Evolutionary conservation across 108 stramenopile genomes (phyloP).

Genomic region (Mediolabrus comicus): DNA sequence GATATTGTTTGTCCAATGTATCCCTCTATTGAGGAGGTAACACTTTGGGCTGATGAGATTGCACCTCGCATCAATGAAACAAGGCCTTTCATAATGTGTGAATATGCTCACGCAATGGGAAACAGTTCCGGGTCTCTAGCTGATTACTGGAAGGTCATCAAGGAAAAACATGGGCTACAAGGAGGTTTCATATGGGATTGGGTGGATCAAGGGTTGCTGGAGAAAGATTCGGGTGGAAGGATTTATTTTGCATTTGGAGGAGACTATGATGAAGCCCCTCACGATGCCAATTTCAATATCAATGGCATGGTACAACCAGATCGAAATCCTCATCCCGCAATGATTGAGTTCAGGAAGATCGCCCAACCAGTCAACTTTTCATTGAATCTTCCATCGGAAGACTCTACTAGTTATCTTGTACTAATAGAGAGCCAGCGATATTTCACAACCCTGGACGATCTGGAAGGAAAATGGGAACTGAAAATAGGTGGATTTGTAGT

Average conservation of each 20-base stretch:
- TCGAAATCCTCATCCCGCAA: constrained; percentile 86
- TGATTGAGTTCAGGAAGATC: constrained; percentile 84
- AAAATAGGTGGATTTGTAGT: constrained; percentile 22
- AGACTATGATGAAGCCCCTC: constrained; percentile 82
- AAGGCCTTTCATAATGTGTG: constrained; percentile 92
- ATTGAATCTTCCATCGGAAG: background rate
- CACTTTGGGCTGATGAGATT: constrained; percentile 49
- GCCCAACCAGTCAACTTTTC: constrained; percentile 74
- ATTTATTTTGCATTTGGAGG: constrained; percentile 88
- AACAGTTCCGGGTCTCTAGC: constrained; percentile 89
- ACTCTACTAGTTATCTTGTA: background rate
- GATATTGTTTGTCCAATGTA: constrained; percentile 98
- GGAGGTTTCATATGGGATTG: constrained; percentile 99
- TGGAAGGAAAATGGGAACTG: constrained; percentile 18
- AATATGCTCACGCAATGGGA: constrained; percentile 92
- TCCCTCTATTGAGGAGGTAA: constrained; percentile 60
- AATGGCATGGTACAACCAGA: constrained; percentile 94
- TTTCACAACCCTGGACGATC: constrained; percentile 19
- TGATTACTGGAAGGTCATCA: constrained; percentile 89
- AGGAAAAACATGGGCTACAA: constrained; percentile 68
- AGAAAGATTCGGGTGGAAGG: constrained; percentile 24
- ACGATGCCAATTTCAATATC: constrained; percentile 90
- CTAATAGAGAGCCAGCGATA: constrained; percentile 13
- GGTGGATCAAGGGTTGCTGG: constrained; percentile 85
- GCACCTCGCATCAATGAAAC: constrained; percentile 51